These are phyloP conservation scores for Amanita pseudoporphyria DNA, from an alignment of 768 basidiomycete species.

Conservation along the genomic window DNA sequence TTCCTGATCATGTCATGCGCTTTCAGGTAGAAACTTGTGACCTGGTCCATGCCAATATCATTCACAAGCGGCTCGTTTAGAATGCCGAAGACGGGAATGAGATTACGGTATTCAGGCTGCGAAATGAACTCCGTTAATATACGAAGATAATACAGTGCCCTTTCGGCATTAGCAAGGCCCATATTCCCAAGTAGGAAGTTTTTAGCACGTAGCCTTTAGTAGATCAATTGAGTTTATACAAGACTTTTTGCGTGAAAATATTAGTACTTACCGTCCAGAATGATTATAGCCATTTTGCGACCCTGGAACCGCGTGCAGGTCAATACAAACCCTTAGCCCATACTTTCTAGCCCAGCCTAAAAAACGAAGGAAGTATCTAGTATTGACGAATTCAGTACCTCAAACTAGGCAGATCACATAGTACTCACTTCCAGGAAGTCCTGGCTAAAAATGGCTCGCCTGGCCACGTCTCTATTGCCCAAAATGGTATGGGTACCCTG, in stretches of 20 bases:
- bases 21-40: slow-evolving; percentile 51
- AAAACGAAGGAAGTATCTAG: slow-evolving; percentile 62
- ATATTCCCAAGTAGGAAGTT: slow-evolving; percentile 65
- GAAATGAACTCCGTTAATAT: slow-evolving; percentile 73
- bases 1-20: slow-evolving; percentile 52
- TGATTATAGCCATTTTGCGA: slow-evolving; percentile 69
- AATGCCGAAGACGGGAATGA: slow-evolving; percentile 53
- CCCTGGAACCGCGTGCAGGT: slow-evolving; percentile 74
- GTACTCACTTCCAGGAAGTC: slow-evolving; percentile 59
- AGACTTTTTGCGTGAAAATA: background rate
- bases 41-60: slow-evolving; percentile 41
- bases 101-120: slow-evolving; percentile 43
- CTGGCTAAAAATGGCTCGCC: slow-evolving; percentile 70
- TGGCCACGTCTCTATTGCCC: slow-evolving; percentile 72
- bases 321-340: slow-evolving; percentile 75
- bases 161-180: slow-evolving; percentile 81
- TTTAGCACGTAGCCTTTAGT: slow-evolving; percentile 30
- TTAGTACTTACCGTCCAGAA: slow-evolving; percentile 35
- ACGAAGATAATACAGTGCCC: slow-evolving; percentile 68
- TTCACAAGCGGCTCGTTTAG: slow-evolving; percentile 49
- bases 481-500: slow-evolving; percentile 73
- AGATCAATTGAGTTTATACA: slow-evolving; percentile 1
- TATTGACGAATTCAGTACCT: background rate
- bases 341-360: slow-evolving; percentile 85
- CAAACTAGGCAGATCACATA: background rate